These are phyloP conservation scores for Trichoderma pleuroti DNA, from an alignment of 2,329 filamentous ascomycete genomes.

Conservation along the genomic window DNA sequence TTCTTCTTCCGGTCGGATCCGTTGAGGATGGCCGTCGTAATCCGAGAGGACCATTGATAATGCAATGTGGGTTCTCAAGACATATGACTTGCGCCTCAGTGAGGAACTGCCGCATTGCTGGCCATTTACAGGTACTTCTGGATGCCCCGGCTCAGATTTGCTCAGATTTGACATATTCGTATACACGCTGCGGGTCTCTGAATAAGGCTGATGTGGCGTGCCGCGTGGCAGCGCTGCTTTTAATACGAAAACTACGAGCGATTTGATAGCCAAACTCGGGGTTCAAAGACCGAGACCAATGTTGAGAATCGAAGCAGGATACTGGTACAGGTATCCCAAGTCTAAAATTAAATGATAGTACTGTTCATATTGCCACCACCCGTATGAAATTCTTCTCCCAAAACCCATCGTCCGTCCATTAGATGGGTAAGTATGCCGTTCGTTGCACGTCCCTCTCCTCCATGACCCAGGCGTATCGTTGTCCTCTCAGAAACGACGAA, in stretches of 20 bases:
- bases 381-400: not conserved
- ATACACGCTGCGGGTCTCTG: not conserved
- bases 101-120: not conserved
- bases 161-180: not conserved
- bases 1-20: not conserved
- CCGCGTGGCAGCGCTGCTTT: not conserved
- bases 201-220: not conserved
- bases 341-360: conserved; percentile 23
- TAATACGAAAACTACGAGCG: not conserved
- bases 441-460: conserved; percentile 15
- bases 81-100: not conserved
- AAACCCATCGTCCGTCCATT: conserved; percentile 7
- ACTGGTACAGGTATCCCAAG: conserved; percentile 11
- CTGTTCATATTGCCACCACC: conserved; percentile 17
- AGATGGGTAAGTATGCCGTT: conserved; percentile 4
- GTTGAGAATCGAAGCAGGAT: conserved; percentile 18
- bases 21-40: not conserved
- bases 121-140: not conserved
- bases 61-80: not conserved
- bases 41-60: conserved; percentile 5
- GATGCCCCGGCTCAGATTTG: not conserved
- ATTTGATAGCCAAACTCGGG: not conserved
- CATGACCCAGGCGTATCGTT: conserved; percentile 24
- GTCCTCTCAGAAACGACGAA: conserved; percentile 29
- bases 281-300: not conserved